Evolutionary conservation across 1,284 basidiomycete species (phyloP), one percentile per base, ranked within the genome.

Genomic region (Ceratobasidium sp.): DNA sequence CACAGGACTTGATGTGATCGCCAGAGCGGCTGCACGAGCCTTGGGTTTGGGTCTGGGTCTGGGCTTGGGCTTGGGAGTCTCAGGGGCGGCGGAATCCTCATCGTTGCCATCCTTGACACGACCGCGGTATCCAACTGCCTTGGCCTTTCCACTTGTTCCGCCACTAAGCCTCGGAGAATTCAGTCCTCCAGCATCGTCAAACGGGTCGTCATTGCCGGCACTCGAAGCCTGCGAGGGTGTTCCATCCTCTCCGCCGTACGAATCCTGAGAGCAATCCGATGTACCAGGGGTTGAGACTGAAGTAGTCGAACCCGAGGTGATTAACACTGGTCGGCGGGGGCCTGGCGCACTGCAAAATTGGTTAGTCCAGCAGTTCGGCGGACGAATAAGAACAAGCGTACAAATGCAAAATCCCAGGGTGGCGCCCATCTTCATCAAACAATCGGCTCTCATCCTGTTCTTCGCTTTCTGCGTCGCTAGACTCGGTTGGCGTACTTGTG

Each of bases 11-110:
- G 52, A 71, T 69, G 73, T 72, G 43, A 60, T 70, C 12, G 70
- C 70, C 42, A 71, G 69, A 35, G 69, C 47, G 54, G 71, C 68
- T n/a, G 57, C 27, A 3, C 69, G 47, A 3, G 58, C 60, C 25
- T 25, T 29, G 17, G 38, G 55, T 43, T 35, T 71, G 12, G 73
- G 53, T 47, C 62, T 72, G 58, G 15, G 20, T 5, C 7, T 52
- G 7, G 64, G 47, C 70, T 74, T 71, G 1, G 32, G 20, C 68
- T 72, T 54, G 47, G 75, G 17, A 12, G 69, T 74, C 55, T 50
- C 56, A 35, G 67, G 70, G 38, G 69, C 70, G n/a, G 32, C 57
- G 25, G 70, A 45, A 5, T 31, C 62, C 27, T 68, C 57, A 20
- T 52, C 47, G 29, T 25, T 34, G 2, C 32, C 42, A 2, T 7